Evolutionary conservation across 257 asterid genomes (phyloP).

Genomic region (Nicotiana sylvestris): DNA sequence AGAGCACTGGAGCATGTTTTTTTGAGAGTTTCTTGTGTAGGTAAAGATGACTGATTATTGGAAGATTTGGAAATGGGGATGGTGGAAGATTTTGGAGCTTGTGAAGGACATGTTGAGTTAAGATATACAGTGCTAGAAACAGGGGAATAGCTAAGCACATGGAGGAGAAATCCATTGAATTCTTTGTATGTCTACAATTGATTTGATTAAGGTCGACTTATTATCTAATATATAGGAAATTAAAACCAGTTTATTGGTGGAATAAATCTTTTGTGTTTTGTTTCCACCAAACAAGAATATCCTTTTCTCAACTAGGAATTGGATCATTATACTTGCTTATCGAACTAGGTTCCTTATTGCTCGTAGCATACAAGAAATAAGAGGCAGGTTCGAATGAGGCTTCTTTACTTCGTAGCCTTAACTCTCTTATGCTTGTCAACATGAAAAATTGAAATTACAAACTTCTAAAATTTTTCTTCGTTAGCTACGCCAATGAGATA

Average conservation of each 20-base stretch:
- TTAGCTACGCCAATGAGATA: neutral
- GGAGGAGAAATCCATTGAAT: neutral
- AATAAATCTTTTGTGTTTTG: too few species aligned
- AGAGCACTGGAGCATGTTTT: constrained; percentile 44
- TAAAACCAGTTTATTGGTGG: too few species aligned
- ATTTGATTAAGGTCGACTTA: neutral
- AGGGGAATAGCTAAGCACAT: constrained; percentile 15
- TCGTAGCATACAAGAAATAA: neutral
- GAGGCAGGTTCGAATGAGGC: neutral
- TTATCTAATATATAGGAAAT: too few species aligned
- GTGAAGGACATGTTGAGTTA: constrained; percentile 29
- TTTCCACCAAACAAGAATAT: too few species aligned
- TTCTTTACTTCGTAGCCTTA: neutral
- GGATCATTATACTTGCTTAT: neutral
- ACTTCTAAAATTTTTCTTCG: neutral
- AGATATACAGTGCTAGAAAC: constrained; percentile 29
- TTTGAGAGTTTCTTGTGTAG: constrained; percentile 37
- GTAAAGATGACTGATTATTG: constrained; percentile 58
- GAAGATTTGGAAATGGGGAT: constrained; percentile 39
- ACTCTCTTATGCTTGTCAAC: neutral
- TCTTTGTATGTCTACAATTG: neutral
- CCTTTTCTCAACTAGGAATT: too few species aligned
- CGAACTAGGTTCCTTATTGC: neutral
- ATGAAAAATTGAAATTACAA: neutral
- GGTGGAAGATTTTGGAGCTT: constrained; percentile 47